These are phyloP conservation scores for Bremia lactucae DNA, from an alignment of 352 stramenopile species.

Conservation along the genomic window DNA sequence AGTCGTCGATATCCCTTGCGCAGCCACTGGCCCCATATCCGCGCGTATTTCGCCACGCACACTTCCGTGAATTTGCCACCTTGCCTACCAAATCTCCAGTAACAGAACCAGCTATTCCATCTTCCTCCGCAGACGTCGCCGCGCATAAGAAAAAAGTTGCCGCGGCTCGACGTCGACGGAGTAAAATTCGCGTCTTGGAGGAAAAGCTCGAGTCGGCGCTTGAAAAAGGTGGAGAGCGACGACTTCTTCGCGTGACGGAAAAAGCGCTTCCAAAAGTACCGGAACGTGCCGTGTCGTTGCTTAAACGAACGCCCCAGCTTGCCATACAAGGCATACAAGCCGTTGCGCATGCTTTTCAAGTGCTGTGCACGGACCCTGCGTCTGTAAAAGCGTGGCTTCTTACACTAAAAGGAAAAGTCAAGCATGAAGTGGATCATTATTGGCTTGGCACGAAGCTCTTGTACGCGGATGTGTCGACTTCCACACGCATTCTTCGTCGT, in stretches of 20 bases:
- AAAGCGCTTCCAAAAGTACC: slow-evolving; percentile 67
- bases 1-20: slow-evolving; percentile 2
- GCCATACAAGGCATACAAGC: slow-evolving; percentile 41
- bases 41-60: slow-evolving; percentile 8
- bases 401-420: slow-evolving; percentile 71
- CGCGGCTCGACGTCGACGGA: slow-evolving; percentile 49
- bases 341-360: slow-evolving; percentile 41
- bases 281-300: slow-evolving; percentile 47
- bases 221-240: slow-evolving; percentile 67
- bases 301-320: slow-evolving; percentile 63
- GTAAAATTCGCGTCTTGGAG: slow-evolving; percentile 75
- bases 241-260: slow-evolving; percentile 70
- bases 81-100: slow-evolving; percentile 26
- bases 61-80: slow-evolving; percentile 35
- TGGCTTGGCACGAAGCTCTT: slow-evolving; percentile 95
- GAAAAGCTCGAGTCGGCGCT: slow-evolving; percentile 68
- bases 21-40: slow-evolving; percentile 15
- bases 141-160: slow-evolving; percentile 74
- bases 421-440: slow-evolving; percentile 93
- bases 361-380: slow-evolving; percentile 53
- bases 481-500: slow-evolving; percentile 85
- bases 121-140: slow-evolving; percentile 30
- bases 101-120: background rate
- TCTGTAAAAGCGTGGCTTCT: slow-evolving; percentile 48
- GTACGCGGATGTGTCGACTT: slow-evolving; percentile 91